phyloP scores from a whole-genome alignment of 805 yeast genomes.

The Schwanniomyces sp. region DNA sequence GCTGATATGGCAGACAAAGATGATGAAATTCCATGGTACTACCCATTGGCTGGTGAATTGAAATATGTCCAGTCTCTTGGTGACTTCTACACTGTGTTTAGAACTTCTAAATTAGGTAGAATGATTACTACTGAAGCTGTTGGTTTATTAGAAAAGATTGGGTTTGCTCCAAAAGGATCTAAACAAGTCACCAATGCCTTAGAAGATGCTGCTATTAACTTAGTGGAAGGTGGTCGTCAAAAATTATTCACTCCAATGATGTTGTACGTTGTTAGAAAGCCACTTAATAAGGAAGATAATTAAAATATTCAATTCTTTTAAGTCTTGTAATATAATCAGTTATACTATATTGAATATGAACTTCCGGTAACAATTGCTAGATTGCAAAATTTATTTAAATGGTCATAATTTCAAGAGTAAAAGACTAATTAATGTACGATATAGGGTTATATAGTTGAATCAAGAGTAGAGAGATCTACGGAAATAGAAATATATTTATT shows the following conservation, averaged over 20 bases:
- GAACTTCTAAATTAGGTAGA: slow-evolving; percentile 89
- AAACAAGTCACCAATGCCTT: slow-evolving; percentile 86
- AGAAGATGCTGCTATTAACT: slow-evolving; percentile 95
- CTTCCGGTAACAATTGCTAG: not conserved
- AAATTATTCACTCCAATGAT: slow-evolving; percentile 97
- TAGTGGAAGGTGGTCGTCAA: slow-evolving; percentile 89
- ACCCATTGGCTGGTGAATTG: slow-evolving; percentile 94
- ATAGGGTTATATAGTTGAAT: too few species aligned
- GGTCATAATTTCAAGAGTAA: too few species aligned
- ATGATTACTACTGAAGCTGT: slow-evolving; percentile 77
- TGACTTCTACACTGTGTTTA: slow-evolving; percentile 80
- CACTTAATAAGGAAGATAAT: slow-evolving; percentile 30
- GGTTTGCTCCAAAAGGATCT: slow-evolving; percentile 89
- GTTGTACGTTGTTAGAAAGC: slow-evolving; percentile 88
- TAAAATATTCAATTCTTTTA: not conserved
- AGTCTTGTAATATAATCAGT: not conserved
- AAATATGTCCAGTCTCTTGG: slow-evolving; percentile 75
- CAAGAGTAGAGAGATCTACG: too few species aligned
- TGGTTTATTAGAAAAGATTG: slow-evolving; percentile 77
- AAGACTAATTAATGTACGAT: too few species aligned
- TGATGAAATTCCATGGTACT: slow-evolving; percentile 95
- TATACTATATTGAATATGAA: not conserved
- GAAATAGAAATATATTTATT: too few species aligned
- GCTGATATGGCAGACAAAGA: slow-evolving; percentile 79
- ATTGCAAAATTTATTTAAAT: too few species aligned